Evolutionary conservation across 768 basidiomycete species (phyloP).

Genomic region (Psilocybe subaeruginosa): DNA sequence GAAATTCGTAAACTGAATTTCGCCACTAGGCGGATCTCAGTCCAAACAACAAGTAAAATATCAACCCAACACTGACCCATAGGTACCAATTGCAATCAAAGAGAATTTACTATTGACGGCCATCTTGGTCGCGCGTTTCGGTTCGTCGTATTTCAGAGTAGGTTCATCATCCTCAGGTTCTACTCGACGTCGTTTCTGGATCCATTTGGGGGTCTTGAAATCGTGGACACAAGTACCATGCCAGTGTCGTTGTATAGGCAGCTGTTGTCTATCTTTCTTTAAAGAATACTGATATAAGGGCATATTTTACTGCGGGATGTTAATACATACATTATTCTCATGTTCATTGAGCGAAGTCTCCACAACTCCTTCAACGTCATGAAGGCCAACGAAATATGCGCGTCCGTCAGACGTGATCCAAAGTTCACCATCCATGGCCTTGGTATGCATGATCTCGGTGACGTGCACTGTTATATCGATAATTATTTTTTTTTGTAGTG

Average conservation of each 20-base stretch:
- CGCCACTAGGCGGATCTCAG: constrained; percentile 48
- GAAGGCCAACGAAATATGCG: constrained; percentile 75
- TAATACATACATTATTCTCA: constrained; percentile 21
- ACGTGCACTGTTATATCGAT: constrained; percentile 54
- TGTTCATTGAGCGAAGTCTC: constrained; percentile 25
- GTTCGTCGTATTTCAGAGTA: constrained; percentile 57
- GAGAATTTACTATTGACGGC: constrained; percentile 84
- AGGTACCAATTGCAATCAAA: constrained; percentile 78
- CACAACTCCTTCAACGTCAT: constrained; percentile 36
- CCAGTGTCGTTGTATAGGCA: constrained; percentile 48
- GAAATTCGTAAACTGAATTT: constrained; percentile 67
- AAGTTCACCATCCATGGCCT: constrained; percentile 65
- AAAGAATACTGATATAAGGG: background rate
- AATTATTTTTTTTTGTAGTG: background rate
- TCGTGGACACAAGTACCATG: constrained; percentile 81
- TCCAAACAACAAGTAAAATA: background rate
- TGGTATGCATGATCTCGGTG: constrained; percentile 60
- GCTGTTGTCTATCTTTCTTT: constrained; percentile 8
- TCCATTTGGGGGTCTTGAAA: constrained; percentile 75
- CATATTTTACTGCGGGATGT: background rate
- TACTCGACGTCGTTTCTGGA: constrained; percentile 70
- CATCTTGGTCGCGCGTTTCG: constrained; percentile 63
- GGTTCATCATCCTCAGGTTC: constrained; percentile 44
- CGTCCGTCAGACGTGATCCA: constrained; percentile 89
- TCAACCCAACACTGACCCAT: constrained; percentile 45